Base-by-base conservation (phyloP, 768 basidiomycete species). In the Rhodotorula babjevae region DNA sequence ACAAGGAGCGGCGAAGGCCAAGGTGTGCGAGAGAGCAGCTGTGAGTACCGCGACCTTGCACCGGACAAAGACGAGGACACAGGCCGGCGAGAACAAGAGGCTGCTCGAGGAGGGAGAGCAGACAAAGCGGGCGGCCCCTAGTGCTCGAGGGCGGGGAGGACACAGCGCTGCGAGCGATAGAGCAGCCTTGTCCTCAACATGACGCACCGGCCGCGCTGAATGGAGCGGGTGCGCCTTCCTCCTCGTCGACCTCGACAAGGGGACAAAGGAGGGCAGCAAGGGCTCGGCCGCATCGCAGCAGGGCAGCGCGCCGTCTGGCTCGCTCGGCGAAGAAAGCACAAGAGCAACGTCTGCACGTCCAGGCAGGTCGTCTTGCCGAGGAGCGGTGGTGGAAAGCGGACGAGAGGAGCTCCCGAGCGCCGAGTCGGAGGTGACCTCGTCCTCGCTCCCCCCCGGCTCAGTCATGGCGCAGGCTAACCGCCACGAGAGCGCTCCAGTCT, bases 401-500 rank as follows among this genome's bases (percentile, higher is more conserved):
- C n/a, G n/a, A n/a, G n/a, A n/a, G n/a, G n/a, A n/a, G n/a, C n/a
- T n/a, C n/a, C n/a, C n/a, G n/a, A n/a, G 50, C 7, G 23, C 50
- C 10, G 42, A 19, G 36, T 36, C 9, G 36, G 36, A 4, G n/a
- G 4, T 36, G 36, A 36, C 36, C 36, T 36, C 36, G 36, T 36
- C 36, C 42, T 60, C 40, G 40, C 47, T 50, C 58, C 9, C 19
- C 47, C 27, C 46, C 33, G 23, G 6, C 31, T 27, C 23, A 27
- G 16, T n/a, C 15, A 61, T 47, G 50, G 53, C 60, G 31, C 61
- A 63, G 27, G 31, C 61, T 3, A 59, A 63, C 61, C 62, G 71
- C 18, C 71, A 72, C 46, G 71, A 72, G 58, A 50, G 29, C 5
- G 71, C 71, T 21, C 27, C 49, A 31, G 71, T 72, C 29, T 61